Evolutionary conservation across 2,329 filamentous ascomycete genomes (phyloP).

Genomic region (Clonostachys chloroleuca): DNA sequence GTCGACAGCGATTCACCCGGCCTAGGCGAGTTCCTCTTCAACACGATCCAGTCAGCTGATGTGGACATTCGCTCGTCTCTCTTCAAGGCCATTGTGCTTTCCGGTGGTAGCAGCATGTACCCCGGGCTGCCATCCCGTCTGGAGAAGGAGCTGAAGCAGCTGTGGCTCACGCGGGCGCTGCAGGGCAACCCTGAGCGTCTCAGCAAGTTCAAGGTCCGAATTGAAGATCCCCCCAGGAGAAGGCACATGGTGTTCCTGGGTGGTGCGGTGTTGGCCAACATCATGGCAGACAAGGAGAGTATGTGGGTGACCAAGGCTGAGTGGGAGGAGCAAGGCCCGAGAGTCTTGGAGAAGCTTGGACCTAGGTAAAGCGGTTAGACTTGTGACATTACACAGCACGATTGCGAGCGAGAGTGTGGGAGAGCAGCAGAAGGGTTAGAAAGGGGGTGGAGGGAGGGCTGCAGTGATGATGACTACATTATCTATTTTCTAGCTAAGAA

Average conservation of each 20-base stretch:
- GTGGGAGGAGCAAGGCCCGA: conserved; percentile 88
- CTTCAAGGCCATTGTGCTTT: conserved; percentile 96
- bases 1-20: conserved; percentile 97
- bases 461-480: no score
- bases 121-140: conserved; percentile 88
- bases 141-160: conserved; percentile 98
- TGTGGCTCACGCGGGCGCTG: conserved; percentile 92
- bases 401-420: no score
- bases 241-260: conserved; percentile 99
- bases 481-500: no score
- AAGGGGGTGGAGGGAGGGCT: no score
- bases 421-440: no score
- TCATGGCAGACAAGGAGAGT: conserved; percentile 97
- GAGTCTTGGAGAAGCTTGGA: conserved; percentile 86
- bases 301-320: conserved; percentile 99
- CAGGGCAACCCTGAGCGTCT: conserved; percentile 88
- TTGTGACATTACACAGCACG: no score
- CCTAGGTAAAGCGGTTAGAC: conserved; percentile 56
- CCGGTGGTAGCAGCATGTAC: conserved; percentile 98
- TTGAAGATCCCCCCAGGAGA: conserved; percentile 93
- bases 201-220: conserved; percentile 98
- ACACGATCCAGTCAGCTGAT: conserved; percentile 94
- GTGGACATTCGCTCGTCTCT: conserved; percentile 91
- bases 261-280: conserved; percentile 92
- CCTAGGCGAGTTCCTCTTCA: conserved; percentile 96